Evolutionary conservation across 148 eudicot species (phyloP), one percentile per base, ranked within the genome.

Genomic region (Pharnaceum exiguum): DNA sequence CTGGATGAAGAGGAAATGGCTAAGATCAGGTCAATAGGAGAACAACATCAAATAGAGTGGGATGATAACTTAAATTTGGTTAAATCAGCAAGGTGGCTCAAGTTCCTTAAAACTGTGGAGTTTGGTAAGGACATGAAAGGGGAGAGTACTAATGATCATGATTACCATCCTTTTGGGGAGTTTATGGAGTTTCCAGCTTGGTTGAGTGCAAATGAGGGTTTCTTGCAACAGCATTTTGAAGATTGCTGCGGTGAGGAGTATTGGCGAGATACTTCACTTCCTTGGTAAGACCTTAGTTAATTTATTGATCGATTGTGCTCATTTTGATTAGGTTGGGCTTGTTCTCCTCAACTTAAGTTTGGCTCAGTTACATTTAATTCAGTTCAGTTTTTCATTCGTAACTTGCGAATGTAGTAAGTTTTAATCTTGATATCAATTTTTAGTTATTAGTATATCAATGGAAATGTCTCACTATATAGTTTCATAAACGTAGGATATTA

Each of bases 31-130:
- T 77, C 78, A 19, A 68, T 93, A 25, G 98, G 95, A 10, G 86
- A 85, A 28, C 81, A 83, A 48, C 81, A 93, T 52, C 76, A 93
- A 69, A 78, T 88, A 71, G 96, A 81, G 66, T 93, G 96, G 98
- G 77, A 85, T 76, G 98, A 93, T 51, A 81, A 79, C 5, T 16
- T 93, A 33, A 84, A 85, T 59, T 51, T 85, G 69, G 88, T 82
- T 0, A 79, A 70, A 15, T 91, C 98, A 24, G 87, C 96, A 22
- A 64, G 90, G 87, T 89, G 95, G 95, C 71, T 72, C n/a, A 79
- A 88, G 70, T 83, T 59, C 77, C 60, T 79, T 29, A 77, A 78
- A 25, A 37, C 40, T 15, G 66, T 62, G 31, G 89, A 85, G 64
- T 65, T 66, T 49, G 74, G 50, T 7, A 59, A 59, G 12, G 62